Evolutionary conservation across 345 rosid species (phyloP).

Genomic region (Hibiscus mutabilis): DNA sequence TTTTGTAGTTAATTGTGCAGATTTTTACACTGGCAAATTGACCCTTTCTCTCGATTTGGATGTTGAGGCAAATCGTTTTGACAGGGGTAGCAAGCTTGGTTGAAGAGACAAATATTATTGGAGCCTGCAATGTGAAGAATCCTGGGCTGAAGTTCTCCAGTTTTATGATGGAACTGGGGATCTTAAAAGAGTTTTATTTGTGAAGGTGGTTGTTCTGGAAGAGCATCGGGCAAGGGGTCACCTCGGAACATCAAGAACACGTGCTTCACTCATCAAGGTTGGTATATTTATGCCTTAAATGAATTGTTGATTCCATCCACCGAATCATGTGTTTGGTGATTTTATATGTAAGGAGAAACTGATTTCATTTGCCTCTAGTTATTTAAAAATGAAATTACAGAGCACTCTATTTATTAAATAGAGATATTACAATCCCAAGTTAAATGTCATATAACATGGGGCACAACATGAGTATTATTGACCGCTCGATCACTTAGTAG

Average conservation of each 20-base stretch:
- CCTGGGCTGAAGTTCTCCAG: not conserved
- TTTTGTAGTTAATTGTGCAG: not conserved
- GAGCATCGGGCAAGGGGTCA: not conserved
- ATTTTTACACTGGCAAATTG: not conserved
- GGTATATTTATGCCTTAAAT: not conserved
- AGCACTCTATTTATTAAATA: too few relatives aligned
- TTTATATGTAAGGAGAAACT: not conserved
- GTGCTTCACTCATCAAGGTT: not conserved
- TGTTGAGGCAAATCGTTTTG: conserved; percentile 8
- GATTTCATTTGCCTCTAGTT: not conserved
- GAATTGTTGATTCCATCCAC: not conserved
- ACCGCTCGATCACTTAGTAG: too few relatives aligned
- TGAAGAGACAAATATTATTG: not conserved
- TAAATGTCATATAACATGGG: too few relatives aligned
- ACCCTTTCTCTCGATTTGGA: not conserved
- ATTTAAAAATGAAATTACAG: not conserved
- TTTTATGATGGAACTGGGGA: not conserved
- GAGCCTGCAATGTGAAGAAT: not conserved
- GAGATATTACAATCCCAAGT: too few relatives aligned
- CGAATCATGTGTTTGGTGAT: not conserved
- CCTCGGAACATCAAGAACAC: not conserved
- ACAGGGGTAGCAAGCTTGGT: conserved; percentile 8
- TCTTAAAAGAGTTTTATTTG: not conserved
- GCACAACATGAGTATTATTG: too few relatives aligned
- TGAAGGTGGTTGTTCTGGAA: not conserved